Evolutionary conservation across 805 yeast genomes (phyloP), one percentile per base, ranked within the genome.

Genomic region (Kluyveromyces starmeri): DNA sequence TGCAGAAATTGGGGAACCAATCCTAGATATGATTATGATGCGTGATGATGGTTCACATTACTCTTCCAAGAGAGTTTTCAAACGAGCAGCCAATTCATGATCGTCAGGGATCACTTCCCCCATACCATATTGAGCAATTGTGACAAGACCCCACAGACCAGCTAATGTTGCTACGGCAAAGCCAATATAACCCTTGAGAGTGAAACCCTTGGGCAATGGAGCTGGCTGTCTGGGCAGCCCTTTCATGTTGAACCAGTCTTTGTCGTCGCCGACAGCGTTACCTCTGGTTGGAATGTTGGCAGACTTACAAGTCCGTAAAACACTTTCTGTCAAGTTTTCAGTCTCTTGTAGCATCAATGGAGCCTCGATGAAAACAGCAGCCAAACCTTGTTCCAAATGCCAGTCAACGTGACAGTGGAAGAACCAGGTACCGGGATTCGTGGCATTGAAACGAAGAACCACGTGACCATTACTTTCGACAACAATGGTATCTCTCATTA

Each of bases 331-430:
- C 4, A 77, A 49, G 7, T 53, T 35, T 35, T 66, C 67, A 17
- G 51, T 35, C 39, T 66, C 55, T 45, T 70, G 69, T 21, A 80
- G 52, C 22, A 64, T 62, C 34, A 63, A 48, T 19, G 98, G 98
- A 37, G 85, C 95, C 64, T 89, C 98, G 36, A 89, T 64, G 28
- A 92, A 64, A 8, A 70, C 67, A 37, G 86, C 49, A 9, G 94
- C 94, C 50, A 89, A 71, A 53, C 98, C 98, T 67, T 92, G 97
- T 52, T 78, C 71, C 68, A 89, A 72, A 66, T 92, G 98, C 98
- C 98, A 89, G 59, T 92, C 97, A 52, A 92, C 82, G 59, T 89
- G 98, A 64, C 98, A 89, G 66, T 89, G 98, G 94, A 92, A 92
- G 60, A 78, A 74, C 98, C 97, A 89, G 28, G 88, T 88, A 67